Conservation (phyloP, 139 green algal genomes). For the Coelastrella sp. region DNA sequence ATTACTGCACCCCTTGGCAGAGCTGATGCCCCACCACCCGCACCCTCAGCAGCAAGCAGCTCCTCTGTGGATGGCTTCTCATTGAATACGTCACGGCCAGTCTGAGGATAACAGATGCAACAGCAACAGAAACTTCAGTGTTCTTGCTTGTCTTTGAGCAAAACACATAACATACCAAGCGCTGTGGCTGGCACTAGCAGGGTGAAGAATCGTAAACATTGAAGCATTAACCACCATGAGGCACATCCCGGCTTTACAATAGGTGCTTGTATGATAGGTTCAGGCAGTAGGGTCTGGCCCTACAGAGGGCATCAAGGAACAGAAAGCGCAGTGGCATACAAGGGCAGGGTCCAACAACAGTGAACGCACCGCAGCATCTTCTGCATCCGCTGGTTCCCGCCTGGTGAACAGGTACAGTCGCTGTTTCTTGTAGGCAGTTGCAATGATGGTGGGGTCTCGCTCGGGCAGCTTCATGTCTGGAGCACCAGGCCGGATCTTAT, state of each 20-base stretch:
- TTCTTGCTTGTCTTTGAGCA: neutral
- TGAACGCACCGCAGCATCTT: conserved; percentile 68
- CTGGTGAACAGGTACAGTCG: conserved; percentile 95
- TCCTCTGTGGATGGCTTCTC: conserved; percentile 87
- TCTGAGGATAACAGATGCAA: neutral
- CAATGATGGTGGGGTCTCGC: conserved; percentile 89
- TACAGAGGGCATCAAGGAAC: too few relatives aligned
- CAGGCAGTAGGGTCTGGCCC: too few relatives aligned
- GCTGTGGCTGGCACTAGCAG: too few relatives aligned
- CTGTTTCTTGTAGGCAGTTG: conserved; percentile 86
- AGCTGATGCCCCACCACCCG: neutral
- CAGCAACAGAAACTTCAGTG: neutral
- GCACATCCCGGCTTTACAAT: too few relatives aligned
- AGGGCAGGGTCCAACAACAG: neutral
- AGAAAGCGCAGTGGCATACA: neutral
- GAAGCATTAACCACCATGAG: too few relatives aligned
- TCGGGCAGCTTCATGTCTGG: conserved; percentile 43
- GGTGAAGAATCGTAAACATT: too few relatives aligned
- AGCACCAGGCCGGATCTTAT: conserved; percentile 26
- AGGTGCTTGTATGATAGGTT: too few relatives aligned
- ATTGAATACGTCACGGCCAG: conserved; percentile 96
- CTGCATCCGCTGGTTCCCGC: conserved; percentile 82
- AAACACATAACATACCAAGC: too few relatives aligned
- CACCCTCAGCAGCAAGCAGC: conserved; percentile 62
- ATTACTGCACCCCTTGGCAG: conserved; percentile 76